Conservation (phyloP, 257 asterid genomes). For the Primulina eburnea region DNA sequence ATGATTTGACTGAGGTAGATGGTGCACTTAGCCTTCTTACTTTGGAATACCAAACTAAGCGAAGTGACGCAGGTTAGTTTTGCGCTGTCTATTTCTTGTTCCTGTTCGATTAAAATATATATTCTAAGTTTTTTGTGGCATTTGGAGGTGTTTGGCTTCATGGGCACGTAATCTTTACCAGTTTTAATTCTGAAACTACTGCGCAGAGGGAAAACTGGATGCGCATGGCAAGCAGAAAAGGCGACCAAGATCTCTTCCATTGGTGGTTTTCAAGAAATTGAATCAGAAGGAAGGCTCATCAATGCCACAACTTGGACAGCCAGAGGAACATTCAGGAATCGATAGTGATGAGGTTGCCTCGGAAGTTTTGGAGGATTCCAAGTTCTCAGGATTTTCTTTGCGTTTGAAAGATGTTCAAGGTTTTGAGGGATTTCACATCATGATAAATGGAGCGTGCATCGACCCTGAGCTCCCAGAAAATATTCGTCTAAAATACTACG, state of each 20-base stretch:
- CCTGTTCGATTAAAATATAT: background rate
- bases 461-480: slow-evolving; percentile 42
- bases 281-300: slow-evolving; percentile 19
- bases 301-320: slow-evolving; percentile 19
- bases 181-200: background rate
- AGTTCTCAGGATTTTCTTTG: slow-evolving; percentile 21
- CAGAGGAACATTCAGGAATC: slow-evolving; percentile 39
- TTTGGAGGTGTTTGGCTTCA: background rate
- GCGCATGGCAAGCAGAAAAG: slow-evolving; percentile 25
- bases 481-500: slow-evolving; percentile 35
- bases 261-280: slow-evolving; percentile 26
- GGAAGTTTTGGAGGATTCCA: slow-evolving; percentile 37
- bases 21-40: slow-evolving; percentile 88
- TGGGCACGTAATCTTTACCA: background rate
- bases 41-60: slow-evolving; percentile 66
- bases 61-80: slow-evolving; percentile 60
- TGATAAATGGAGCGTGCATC: slow-evolving; percentile 34
- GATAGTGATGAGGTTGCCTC: slow-evolving; percentile 46
- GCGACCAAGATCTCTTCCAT: slow-evolving; percentile 37
- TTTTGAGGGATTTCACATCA: slow-evolving; percentile 37
- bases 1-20: slow-evolving; percentile 77
- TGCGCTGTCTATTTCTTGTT: slow-evolving; percentile 7
- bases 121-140: background rate
- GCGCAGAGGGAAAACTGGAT: slow-evolving; percentile 27
- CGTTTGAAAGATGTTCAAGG: slow-evolving; percentile 29